These are phyloP conservation scores for Diutina rugosa DNA, from an alignment of 1,139 yeast genomes.

Conservation along the genomic window DNA sequence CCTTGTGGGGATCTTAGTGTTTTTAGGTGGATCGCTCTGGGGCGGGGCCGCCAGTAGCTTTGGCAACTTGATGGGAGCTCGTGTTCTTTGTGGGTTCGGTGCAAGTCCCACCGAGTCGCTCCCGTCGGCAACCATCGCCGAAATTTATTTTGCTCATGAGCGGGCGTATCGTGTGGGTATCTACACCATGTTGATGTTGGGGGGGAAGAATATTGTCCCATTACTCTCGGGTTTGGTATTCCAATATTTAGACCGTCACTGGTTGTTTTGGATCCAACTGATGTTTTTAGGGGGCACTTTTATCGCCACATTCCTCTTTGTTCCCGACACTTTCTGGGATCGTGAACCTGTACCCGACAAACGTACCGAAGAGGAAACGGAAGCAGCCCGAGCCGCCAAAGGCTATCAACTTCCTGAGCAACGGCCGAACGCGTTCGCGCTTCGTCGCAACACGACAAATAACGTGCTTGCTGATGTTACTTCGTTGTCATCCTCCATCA, in stretches of 20 bases:
- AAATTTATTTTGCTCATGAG: slow-evolving; percentile 51
- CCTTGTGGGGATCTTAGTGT: slow-evolving; percentile 33
- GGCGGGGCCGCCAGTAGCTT: slow-evolving; percentile 37
- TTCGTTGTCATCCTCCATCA: slow-evolving; percentile 11
- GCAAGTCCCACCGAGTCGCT: slow-evolving; percentile 51
- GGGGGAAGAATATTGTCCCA: slow-evolving; percentile 52
- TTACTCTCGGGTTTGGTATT: slow-evolving; percentile 43
- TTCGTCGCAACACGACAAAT: slow-evolving; percentile 9
- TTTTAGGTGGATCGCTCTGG: slow-evolving; percentile 42
- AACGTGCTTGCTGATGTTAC: slow-evolving; percentile 9
- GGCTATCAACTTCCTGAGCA: slow-evolving; percentile 15
- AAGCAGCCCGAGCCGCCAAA: slow-evolving; percentile 30
- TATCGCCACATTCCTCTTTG: slow-evolving; percentile 36
- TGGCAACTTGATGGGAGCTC: slow-evolving; percentile 42
- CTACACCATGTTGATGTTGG: slow-evolving; percentile 46
- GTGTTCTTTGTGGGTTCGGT: slow-evolving; percentile 46
- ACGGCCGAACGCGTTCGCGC: slow-evolving; percentile 24
- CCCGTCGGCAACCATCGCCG: slow-evolving; percentile 51
- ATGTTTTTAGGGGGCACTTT: slow-evolving; percentile 38
- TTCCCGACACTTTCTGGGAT: slow-evolving; percentile 58
- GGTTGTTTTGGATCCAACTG: slow-evolving; percentile 51
- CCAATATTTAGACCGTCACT: slow-evolving; percentile 36
- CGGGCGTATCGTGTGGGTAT: slow-evolving; percentile 53
- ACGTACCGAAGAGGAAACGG: slow-evolving; percentile 37
- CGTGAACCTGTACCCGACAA: slow-evolving; percentile 38